phyloP scores from a whole-genome alignment of 495 filamentous ascomycete species.

The Apodospora peruviana region DNA sequence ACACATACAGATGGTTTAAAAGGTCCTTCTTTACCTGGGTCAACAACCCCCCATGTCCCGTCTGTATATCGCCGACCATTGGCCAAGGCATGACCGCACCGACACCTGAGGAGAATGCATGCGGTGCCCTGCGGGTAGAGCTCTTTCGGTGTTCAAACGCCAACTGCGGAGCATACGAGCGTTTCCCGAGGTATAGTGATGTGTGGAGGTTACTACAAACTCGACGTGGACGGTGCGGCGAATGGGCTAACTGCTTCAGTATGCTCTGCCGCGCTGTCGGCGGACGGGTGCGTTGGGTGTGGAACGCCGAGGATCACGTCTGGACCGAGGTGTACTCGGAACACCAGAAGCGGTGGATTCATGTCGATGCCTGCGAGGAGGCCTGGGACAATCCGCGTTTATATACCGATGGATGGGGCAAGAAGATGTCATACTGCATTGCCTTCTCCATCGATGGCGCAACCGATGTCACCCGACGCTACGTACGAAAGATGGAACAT shows the following conservation, averaged over 20 bases:
- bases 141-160: conserved; percentile 75
- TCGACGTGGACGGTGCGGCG: conserved; percentile 76
- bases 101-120: conserved; percentile 79
- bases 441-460: conserved; percentile 95
- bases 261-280: conserved; percentile 96
- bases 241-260: conserved; percentile 98
- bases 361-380: conserved; percentile 92
- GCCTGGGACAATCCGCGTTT: conserved; percentile 91
- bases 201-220: conserved; percentile 91
- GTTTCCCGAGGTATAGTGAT: conserved; percentile 92
- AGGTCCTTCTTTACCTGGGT: conserved; percentile 92
- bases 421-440: conserved; percentile 93
- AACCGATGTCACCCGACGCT: conserved; percentile 91
- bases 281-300: conserved; percentile 90
- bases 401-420: conserved; percentile 91
- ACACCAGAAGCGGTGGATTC: conserved; percentile 90
- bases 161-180: conserved; percentile 69
- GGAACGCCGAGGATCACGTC: conserved; percentile 95
- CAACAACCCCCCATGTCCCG: conserved; percentile 83
- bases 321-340: conserved; percentile 98
- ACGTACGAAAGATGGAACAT: conserved; percentile 76
- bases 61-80: conserved; percentile 77
- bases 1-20: conserved; percentile 78
- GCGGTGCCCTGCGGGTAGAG: conserved; percentile 80
- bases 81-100: conserved; percentile 76